Conservation (phyloP, 2,329 filamentous ascomycete genomes). For the Xylaria sp. region DNA sequence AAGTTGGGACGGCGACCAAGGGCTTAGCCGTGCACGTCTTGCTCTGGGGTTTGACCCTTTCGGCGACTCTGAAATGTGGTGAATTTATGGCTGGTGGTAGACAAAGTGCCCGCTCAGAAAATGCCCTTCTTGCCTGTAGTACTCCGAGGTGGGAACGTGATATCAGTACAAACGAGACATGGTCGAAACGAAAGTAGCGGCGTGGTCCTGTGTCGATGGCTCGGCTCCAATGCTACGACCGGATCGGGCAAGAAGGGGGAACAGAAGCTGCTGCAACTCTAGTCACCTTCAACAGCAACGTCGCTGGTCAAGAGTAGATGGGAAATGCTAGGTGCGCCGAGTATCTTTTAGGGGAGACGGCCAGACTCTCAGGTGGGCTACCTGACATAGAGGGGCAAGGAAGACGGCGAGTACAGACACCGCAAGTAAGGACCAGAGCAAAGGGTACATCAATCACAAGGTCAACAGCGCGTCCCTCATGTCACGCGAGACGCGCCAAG, state of each 20-base stretch:
- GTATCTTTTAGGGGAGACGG: background rate
- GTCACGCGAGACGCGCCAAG: constrained; percentile 4
- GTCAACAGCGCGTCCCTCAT: background rate
- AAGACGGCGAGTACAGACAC: background rate
- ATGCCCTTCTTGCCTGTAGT: background rate
- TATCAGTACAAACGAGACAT: background rate
- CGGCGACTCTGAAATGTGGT: background rate
- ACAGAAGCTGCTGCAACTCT: background rate
- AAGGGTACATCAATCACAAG: background rate
- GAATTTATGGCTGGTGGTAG: background rate
- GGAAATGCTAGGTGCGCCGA: background rate
- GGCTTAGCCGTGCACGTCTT: background rate
- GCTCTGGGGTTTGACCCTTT: background rate
- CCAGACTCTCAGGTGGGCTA: constrained; percentile 12
- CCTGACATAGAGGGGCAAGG: constrained; percentile 1
- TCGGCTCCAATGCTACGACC: background rate
- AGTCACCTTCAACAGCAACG: background rate
- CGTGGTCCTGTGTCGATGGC: background rate
- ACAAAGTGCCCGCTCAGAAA: too few species aligned
- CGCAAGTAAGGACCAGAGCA: constrained; percentile 1
- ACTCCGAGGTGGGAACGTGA: background rate
- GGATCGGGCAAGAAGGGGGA: background rate
- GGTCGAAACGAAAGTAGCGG: background rate
- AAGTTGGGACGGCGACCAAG: background rate
- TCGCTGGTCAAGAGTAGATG: background rate